Evolutionary conservation across 305 asterid species (phyloP), one percentile per base, ranked within the genome.

Genomic region (Plantago lanceolata): DNA sequence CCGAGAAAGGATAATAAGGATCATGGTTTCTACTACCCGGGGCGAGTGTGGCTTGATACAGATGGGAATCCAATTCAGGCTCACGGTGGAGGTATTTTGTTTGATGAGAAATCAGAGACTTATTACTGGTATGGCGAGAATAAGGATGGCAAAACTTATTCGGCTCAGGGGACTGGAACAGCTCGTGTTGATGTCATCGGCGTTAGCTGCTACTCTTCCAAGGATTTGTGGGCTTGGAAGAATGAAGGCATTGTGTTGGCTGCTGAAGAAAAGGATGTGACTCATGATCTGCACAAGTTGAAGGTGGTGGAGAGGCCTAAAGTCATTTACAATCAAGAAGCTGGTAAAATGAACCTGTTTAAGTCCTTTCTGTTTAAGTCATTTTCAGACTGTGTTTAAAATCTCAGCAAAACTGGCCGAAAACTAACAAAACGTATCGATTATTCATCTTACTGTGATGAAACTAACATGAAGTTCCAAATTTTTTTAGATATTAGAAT

Each of bases 61-160:
- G 81, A 75, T 57, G 91, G 87, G 5, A 76, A 82, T 43, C 85
- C 87, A 0, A 84, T 86, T 28, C 86, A 79, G 31, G 95, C 89
- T 19, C 91, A 80, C 63, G 91, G 91, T 12, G 91, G 91, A 37
- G 86, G 91, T 8, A 68, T 84, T 44, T 19, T 82, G 55, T 76
- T 73, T 4, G 87, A 80, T 11, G 58, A 69, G 24, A 77, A 21
- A 51, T 74, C 84, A 6, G 24, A 43, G 40, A 71, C 59, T 51
- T 86, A 82, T 58, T 84, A 75, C 31, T 86, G 95, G 95, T 84
- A 84, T 29, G 91, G 91, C 0, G 95, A 86, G 77, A 64, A 79
- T 37, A 86, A 84, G 53, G 17, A 76, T 6, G 91, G 87, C n/a
- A 77, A 77, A 0, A 86, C 95, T 50, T 79, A 82, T 57, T 69